Conservation (phyloP, 1,284 basidiomycete genomes). For the Sanghuangporus weigelae region DNA sequence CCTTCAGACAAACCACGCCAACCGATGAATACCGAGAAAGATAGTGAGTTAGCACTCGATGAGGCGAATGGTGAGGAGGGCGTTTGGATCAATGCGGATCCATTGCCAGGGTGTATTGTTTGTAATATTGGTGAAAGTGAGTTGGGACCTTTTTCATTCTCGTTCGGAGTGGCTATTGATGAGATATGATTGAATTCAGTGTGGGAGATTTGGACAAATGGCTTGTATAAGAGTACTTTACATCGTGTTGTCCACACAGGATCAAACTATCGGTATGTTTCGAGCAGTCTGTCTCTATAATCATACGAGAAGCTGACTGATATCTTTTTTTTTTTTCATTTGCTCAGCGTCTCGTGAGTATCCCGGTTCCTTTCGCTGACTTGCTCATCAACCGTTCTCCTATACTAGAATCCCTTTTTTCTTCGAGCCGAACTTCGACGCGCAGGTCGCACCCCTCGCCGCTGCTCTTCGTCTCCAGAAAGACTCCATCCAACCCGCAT, state of each 20-base stretch:
- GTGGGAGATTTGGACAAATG: conserved; percentile 85
- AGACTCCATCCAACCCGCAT: conserved; percentile 19
- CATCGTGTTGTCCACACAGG: conserved; percentile 74
- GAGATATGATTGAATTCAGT: conserved; percentile 34
- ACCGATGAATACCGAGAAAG: neutral
- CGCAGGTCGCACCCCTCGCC: conserved; percentile 53
- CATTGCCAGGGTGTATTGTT: conserved; percentile 70
- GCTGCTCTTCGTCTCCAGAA: conserved; percentile 47
- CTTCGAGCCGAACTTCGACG: conserved; percentile 79
- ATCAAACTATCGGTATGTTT: conserved; percentile 61
- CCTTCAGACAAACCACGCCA: neutral
- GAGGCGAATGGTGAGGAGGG: conserved; percentile 56
- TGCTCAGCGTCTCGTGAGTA: conserved; percentile 53
- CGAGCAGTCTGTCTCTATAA: neutral
- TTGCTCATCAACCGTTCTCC: neutral
- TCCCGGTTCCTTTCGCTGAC: neutral
- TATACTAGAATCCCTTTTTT: conserved; percentile 69
- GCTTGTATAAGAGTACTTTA: conserved; percentile 70
- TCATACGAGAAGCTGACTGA: conserved; percentile 8
- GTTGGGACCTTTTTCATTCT: conserved; percentile 23
- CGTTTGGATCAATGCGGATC: conserved; percentile 75
- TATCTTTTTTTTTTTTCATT: neutral
- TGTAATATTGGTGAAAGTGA: conserved; percentile 83
- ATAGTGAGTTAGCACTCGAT: conserved; percentile 27
- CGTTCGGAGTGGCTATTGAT: neutral